A percentile compares a stretch with the other conserved stretches of the same genome.
These are phyloP conservation scores for Cutaneotrichosporon mucoides DNA, from an alignment of 1,284 basidiomycete species.

Conservation along the genomic window DNA sequence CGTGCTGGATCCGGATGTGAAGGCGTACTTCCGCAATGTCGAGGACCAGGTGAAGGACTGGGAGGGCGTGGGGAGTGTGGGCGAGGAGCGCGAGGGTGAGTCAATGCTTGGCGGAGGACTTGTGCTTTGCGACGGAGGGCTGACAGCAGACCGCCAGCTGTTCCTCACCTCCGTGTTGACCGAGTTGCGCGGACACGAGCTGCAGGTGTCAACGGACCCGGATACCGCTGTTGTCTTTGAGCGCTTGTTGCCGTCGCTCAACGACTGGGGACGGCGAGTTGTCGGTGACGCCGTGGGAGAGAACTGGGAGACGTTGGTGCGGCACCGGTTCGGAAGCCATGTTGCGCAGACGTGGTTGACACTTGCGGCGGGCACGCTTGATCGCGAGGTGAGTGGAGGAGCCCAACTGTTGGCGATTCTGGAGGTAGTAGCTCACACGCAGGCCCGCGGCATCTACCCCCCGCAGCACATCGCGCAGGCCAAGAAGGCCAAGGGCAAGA, in stretches of 20 bases:
- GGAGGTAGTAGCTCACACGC: constrained; percentile 3
- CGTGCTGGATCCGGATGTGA: constrained; percentile 77
- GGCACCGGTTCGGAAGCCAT: constrained; percentile 85
- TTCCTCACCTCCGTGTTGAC: constrained; percentile 78
- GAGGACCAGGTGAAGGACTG: constrained; percentile 80
- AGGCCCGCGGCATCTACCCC: constrained; percentile 65
- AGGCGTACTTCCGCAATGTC: constrained; percentile 84
- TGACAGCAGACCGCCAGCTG: constrained; percentile 63
- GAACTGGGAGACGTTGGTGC: constrained; percentile 69
- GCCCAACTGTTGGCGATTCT: neutral
- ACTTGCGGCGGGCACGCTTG: constrained; percentile 67
- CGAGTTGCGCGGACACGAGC: constrained; percentile 81
- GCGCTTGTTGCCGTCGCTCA: constrained; percentile 82
- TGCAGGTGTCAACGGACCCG: constrained; percentile 81
- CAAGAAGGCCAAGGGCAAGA: constrained; percentile 5
- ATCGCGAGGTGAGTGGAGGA: constrained; percentile 65
- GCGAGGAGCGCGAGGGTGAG: constrained; percentile 67
- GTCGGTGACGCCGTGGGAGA: constrained; percentile 78
- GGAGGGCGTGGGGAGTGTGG: constrained; percentile 56
- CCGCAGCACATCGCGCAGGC: constrained; percentile 51
- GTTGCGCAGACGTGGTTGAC: constrained; percentile 82
- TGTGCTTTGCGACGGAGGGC: neutral
- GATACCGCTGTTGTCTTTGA: constrained; percentile 85
- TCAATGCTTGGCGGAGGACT: constrained; percentile 1
- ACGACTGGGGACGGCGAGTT: constrained; percentile 84